Conservation (phyloP, 2,329 filamentous ascomycete genomes). For the Thelonectria olida region DNA sequence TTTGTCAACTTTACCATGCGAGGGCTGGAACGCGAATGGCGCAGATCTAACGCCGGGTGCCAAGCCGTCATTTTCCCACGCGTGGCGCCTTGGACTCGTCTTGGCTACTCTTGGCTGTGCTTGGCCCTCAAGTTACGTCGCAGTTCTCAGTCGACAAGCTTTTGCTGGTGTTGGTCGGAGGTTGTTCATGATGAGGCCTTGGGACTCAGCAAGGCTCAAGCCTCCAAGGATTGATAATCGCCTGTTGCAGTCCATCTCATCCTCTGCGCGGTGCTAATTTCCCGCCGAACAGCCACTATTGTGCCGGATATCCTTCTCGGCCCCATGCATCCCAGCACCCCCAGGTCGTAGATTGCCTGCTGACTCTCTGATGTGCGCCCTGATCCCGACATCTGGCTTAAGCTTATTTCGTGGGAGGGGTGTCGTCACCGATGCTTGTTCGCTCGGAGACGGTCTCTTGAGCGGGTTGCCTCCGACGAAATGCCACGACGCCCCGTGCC, state of each 20-base stretch:
- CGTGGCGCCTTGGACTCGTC: slow-evolving; percentile 5
- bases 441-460: slow-evolving; percentile 2
- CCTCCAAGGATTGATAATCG: neutral
- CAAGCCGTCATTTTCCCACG: slow-evolving; percentile 13
- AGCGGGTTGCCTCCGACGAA: slow-evolving; percentile 8
- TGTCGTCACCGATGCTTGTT: slow-evolving; percentile 19
- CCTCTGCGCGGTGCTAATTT: slow-evolving; percentile 10
- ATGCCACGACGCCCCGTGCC: slow-evolving; percentile 25
- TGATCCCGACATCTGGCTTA: slow-evolving; percentile 38
- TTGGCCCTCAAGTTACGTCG: neutral
- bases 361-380: slow-evolving; percentile 23
- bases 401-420: slow-evolving; percentile 39
- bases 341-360: slow-evolving; percentile 19
- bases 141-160: neutral
- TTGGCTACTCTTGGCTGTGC: slow-evolving; percentile 6
- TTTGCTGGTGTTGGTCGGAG: neutral
- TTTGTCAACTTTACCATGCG: slow-evolving; percentile 14
- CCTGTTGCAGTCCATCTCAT: neutral
- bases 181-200: neutral
- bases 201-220: neutral
- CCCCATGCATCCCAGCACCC: neutral
- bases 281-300: slow-evolving; percentile 12
- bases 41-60: slow-evolving; percentile 23
- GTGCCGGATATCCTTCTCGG: slow-evolving; percentile 16
- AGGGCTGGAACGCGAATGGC: slow-evolving; percentile 19